Conservation (phyloP, 164 flowering plant genomes). For the Annona cherimola region DNA sequence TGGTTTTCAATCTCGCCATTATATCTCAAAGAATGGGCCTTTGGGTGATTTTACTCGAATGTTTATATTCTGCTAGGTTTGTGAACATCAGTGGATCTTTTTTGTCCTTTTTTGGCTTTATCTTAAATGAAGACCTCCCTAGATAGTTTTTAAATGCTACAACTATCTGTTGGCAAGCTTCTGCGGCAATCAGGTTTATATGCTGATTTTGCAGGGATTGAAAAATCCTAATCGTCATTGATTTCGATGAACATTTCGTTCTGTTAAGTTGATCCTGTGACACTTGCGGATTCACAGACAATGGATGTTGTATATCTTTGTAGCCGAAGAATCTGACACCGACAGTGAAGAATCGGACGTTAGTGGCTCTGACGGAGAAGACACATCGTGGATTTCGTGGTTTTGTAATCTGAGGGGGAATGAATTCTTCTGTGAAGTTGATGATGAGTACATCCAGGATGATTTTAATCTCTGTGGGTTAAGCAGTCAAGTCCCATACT, state of each 20-base stretch:
- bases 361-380: constrained; percentile 84
- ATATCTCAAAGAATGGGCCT: neutral
- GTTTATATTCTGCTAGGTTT: neutral
- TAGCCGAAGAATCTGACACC: constrained; percentile 71
- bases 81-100: neutral
- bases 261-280: neutral
- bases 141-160: too few relatives aligned
- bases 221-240: neutral
- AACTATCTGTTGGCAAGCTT: too few relatives aligned
- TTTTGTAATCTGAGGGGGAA: constrained; percentile 81
- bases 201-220: neutral
- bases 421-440: constrained; percentile 87
- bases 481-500: constrained; percentile 84
- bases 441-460: constrained; percentile 87
- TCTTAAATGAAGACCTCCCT: too few relatives aligned
- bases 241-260: neutral
- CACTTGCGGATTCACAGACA: neutral
- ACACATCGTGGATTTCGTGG: constrained; percentile 88
- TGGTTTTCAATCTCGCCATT: neutral
- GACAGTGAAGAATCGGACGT: constrained; percentile 82
- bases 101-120: too few relatives aligned
- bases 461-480: constrained; percentile 81
- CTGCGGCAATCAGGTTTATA: neutral
- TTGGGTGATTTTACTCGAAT: neutral
- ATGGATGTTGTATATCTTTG: constrained; percentile 9